Base-by-base conservation (phyloP, 805 yeast species). In the Saturnispora kantuleensis region DNA sequence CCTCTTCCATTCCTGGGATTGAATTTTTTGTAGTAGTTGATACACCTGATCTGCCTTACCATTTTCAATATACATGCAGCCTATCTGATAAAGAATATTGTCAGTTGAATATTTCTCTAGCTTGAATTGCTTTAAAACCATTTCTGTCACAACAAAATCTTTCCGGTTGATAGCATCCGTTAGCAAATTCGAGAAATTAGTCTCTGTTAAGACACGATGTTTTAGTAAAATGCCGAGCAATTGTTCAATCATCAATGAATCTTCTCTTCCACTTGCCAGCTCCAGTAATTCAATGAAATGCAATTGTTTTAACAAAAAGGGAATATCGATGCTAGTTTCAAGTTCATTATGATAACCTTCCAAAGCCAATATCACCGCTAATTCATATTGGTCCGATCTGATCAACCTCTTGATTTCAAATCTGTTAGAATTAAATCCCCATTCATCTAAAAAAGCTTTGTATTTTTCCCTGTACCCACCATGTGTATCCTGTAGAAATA, bases 321-420 rank as follows among this genome's bases (percentile, higher is more conserved):
- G 40, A 4, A 29, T 29, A 38, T 43, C 35, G 15, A 12, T 11
- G 17, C 32, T 9, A 32, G 9, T 28, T 10, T 11, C 15, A 5
- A 39, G 37, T 9, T 44, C 11, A 29, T 17, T 26, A 6, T 43
- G 35, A 35, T 41, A 48, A 13, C 47, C 37, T 13, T 42, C 35
- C 16, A 50, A 12, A 4, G 51, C 47, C 9, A 35, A 16, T 28
- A 48, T 39, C 3, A 32, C 33, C 2, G 64, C 63, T 39, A 45
- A 42, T 38, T 57, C 60, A 41, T 58, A 57, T 31, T 54, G 50
- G 10, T 48, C 51, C 29, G 46, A 40, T 2, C 42, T 28, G 3
- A 60, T 15, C 6, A 49, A 46, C 18, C 52, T 39, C 7, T 42
- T 39, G 4, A 60, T 46, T 17, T 56, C 57, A 47, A 50, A 57